Conservation (phyloP, 345 rosid species). For the Draba incana region DNA sequence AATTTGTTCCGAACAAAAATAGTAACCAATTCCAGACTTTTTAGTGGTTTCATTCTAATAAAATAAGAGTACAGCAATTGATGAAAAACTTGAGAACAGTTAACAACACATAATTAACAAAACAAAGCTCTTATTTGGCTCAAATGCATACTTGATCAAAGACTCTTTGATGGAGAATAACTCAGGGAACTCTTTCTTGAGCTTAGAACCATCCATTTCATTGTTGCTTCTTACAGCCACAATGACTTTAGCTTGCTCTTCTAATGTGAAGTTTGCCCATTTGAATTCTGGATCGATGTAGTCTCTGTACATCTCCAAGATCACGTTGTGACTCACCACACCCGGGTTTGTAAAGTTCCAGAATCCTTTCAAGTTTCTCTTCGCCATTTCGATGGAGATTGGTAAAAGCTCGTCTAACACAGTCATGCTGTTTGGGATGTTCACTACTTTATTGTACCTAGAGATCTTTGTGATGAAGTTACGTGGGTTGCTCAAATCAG, state of each 20-base stretch:
- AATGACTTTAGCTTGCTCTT: slow-evolving; percentile 76
- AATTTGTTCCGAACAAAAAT: slow-evolving; percentile 20
- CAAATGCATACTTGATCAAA: slow-evolving; percentile 58
- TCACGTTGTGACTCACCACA: slow-evolving; percentile 75
- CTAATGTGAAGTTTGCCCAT: slow-evolving; percentile 65
- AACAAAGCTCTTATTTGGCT: slow-evolving; percentile 46
- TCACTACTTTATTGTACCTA: slow-evolving; percentile 70
- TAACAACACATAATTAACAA: not conserved
- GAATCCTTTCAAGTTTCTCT: slow-evolving; percentile 66
- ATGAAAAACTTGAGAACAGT: not conserved
- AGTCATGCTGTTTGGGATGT: slow-evolving; percentile 84
- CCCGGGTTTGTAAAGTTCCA: slow-evolving; percentile 89
- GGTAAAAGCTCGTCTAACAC: slow-evolving; percentile 62
- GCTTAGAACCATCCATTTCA: slow-evolving; percentile 73
- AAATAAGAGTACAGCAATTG: slow-evolving; percentile 38
- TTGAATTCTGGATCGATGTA: slow-evolving; percentile 61
- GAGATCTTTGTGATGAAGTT: slow-evolving; percentile 78
- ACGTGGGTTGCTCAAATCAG: slow-evolving; percentile 68
- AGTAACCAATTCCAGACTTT: slow-evolving; percentile 27
- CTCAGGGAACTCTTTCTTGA: slow-evolving; percentile 74
- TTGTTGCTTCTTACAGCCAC: slow-evolving; percentile 81
- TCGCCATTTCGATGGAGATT: slow-evolving; percentile 52
- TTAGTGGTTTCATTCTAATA: slow-evolving; percentile 35
- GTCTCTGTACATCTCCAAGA: slow-evolving; percentile 72
- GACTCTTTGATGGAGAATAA: slow-evolving; percentile 68